Evolutionary conservation across 2,329 filamentous ascomycete genomes (phyloP), one percentile per base, ranked within the genome.

Genomic region (Dactylellina leptospora): DNA sequence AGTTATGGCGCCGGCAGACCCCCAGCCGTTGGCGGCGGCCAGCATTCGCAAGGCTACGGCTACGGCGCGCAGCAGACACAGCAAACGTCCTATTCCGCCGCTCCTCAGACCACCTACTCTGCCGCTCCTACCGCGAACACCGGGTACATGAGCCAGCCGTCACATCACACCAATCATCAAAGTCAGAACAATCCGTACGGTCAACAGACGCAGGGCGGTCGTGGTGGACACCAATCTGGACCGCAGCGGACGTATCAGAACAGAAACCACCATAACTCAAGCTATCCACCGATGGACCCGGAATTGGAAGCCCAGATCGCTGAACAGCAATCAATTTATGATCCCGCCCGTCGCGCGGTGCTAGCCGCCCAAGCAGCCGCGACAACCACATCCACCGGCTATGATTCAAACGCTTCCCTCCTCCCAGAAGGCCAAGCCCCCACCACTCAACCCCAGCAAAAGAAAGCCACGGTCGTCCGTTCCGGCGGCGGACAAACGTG

Each of bases 321-420:
- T 51, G 91, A 96, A 80, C 97, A 93, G 92, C 92, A 96, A 80
- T 93, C 90, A 80, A 91, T 92, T 23, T 96, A 96, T 80, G 86
- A 87, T 60, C 75, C 74, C 75, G 79, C 73, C 55, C 78, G 82
- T 73, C 79, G 79, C 9, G 79, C 81, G 1, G 82, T 82, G 2
- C 79, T 78, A 33, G 77, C 78, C 9, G 68, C 81, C 22, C 80
- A 80, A 20, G 82, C 82, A 3, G 79, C 79, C 20, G 84, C 83
- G 75, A 74, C 80, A 56, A 64, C 78, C 74, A 54, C 78, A 74
- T 56, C 76, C 56, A 55, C 77, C 47, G 75, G 61, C 74, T 50
- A 76, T 68, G 74, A 62, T 42, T 44, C 74, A 61, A 56, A 76
- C 60, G 53, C 74, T 56, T 62, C 75, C 18, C 45, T 63, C 22